phyloP scores from a whole-genome alignment of 2,329 filamentous ascomycete genomes.

The Fusarium sp. region DNA sequence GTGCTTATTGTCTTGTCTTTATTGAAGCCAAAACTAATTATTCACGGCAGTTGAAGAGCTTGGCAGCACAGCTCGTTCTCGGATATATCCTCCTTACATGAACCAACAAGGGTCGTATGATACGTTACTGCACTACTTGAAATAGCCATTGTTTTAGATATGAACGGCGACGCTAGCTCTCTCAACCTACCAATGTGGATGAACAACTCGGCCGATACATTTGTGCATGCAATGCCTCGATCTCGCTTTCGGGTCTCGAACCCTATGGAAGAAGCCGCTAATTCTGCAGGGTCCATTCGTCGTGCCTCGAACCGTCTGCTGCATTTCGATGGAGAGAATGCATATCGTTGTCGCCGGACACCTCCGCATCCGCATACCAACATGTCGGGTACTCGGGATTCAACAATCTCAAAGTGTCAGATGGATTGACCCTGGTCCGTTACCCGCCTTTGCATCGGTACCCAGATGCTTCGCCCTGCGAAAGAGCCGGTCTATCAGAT shows the following conservation, averaged over 20 bases:
- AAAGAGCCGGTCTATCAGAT: constrained; percentile 24
- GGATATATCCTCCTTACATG: neutral
- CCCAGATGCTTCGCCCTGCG: neutral
- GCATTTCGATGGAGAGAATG: constrained; percentile 30
- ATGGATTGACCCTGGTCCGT: neutral
- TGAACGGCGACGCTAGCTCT: neutral
- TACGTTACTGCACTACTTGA: neutral
- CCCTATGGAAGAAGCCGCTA: neutral
- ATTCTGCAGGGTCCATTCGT: neutral
- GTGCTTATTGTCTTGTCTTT: neutral
- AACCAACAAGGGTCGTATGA: neutral
- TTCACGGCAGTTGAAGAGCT: neutral
- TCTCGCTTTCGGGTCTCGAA: neutral
- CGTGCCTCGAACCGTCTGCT: constrained; percentile 1
- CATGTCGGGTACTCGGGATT: neutral
- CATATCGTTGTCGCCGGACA: constrained; percentile 20
- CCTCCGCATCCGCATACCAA: constrained; percentile 9
- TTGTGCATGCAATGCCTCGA: neutral
- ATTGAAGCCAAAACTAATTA: neutral
- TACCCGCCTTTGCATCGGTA: constrained; percentile 11
- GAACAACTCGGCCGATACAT: constrained; percentile 13
- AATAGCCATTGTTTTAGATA: neutral
- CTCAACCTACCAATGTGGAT: neutral
- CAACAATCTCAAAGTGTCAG: neutral
- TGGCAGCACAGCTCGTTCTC: neutral